Base-by-base conservation (phyloP, 306 rosid genomes). In the Psophocarpus tetragonolobus region DNA sequence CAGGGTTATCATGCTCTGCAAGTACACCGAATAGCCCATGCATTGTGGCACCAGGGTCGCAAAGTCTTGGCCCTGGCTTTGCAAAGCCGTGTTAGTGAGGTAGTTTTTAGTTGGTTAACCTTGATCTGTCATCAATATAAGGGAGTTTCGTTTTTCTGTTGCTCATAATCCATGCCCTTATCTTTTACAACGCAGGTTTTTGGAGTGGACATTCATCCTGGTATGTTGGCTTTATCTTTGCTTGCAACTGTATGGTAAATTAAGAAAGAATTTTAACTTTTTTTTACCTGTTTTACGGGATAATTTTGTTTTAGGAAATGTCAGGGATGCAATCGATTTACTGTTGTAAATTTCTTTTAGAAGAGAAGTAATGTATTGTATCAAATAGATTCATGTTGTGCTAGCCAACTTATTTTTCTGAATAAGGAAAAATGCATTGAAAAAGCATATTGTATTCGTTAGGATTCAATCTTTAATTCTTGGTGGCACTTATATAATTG, bases 1-100 rank as follows among this genome's bases (percentile, higher is more conserved):
- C 85, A 95, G 97, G 98, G 98, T 69, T 95, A 88, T 84, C 97
- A 89, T 86, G 82, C 97, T 79, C 80, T 95, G 84, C 98, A 92
- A 90, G 97, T 84, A 15, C 24, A 92, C 79, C 89, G 96, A 81
- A 87, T 95, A 35, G 94, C 97, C 38, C 98, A 94, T 84, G 79
- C 86, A 11, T 70, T 95, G 78, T 91, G 98, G 98, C 73, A 39
- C 70, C 91, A 83, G 76, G 98, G 97, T 54, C 92, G 97, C 77
- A 86, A 70, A 86, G 83, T 95, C 48, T 84, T 95, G 87, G 97
- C 97, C 44, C 77, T 85, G 75, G 97, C 97, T 66, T 80, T 95
- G 69, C 98, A 95, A 84, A 95, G 97, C 73, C 97, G 96, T 38
- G 86, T 86, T 20, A 95, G 90, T 24, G 98, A 95, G 97, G 98